A percentile compares a stretch with the other conserved stretches of the same genome.
Conservation (phyloP, 2,329 filamentous ascomycete genomes). For the Geoglossum cookeanum region DNA sequence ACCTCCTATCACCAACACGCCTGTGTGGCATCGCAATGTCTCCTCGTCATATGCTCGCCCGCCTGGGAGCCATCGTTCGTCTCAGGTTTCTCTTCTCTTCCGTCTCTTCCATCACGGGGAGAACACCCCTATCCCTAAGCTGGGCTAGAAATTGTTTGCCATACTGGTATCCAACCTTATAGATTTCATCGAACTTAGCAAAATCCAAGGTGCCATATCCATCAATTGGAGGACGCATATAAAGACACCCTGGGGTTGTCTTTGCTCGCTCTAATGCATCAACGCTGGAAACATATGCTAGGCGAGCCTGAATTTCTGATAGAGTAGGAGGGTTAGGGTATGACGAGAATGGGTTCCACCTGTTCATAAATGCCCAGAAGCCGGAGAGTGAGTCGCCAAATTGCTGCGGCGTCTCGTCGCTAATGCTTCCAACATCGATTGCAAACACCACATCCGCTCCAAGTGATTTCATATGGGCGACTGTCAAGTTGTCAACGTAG, state of each 20-base stretch:
- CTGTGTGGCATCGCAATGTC: too few relatives aligned
- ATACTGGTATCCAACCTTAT: conserved; percentile 69
- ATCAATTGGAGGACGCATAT: conserved; percentile 92
- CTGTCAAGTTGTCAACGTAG: conserved; percentile 92
- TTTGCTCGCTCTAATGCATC: conserved; percentile 91
- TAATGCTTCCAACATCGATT: conserved; percentile 79
- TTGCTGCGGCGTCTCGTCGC: conserved; percentile 77
- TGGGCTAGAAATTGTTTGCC: conserved; percentile 63
- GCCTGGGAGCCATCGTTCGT: conserved; percentile 31
- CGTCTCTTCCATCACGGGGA: conserved; percentile 37
- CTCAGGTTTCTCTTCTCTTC: conserved; percentile 31
- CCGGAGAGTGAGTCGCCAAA: conserved; percentile 92
- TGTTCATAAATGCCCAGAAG: conserved; percentile 84
- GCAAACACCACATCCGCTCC: conserved; percentile 92
- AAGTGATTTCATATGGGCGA: conserved; percentile 89
- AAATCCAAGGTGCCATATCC: conserved; percentile 89
- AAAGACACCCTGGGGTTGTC: conserved; percentile 72
- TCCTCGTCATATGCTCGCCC: conserved; percentile 29
- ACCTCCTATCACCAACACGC: too few relatives aligned
- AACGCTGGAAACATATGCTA: conserved; percentile 88
- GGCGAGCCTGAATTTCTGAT: conserved; percentile 82
- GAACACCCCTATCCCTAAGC: conserved; percentile 57
- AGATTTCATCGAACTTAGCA: conserved; percentile 94
- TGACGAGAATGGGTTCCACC: conserved; percentile 88
- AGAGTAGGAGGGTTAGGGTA: conserved; percentile 85